A percentile compares a stretch with the other conserved stretches of the same genome.
Evolutionary conservation across 352 stramenopile genomes (phyloP).

Genomic region (Peronospora farinosa): DNA sequence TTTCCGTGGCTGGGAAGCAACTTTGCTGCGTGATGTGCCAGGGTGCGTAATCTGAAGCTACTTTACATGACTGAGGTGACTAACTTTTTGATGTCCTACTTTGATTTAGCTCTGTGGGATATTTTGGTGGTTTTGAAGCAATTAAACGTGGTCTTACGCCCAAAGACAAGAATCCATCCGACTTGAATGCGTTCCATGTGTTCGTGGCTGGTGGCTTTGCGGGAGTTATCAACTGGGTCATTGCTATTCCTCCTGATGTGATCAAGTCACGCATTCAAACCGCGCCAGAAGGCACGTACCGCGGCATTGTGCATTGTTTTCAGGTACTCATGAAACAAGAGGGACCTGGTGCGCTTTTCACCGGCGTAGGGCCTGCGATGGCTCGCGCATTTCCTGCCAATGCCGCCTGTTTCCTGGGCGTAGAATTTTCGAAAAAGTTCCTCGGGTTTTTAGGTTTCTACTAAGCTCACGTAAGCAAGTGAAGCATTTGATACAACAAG

Average conservation of each 20-base stretch:
- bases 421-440: conserved; percentile 86
- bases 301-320: conserved; percentile 87
- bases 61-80: neutral
- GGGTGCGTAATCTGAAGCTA: conserved; percentile 52
- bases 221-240: conserved; percentile 91
- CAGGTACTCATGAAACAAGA: conserved; percentile 92
- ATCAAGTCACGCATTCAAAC: conserved; percentile 97
- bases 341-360: conserved; percentile 89
- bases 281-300: conserved; percentile 92
- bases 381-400: conserved; percentile 93
- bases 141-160: conserved; percentile 87
- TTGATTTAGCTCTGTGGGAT: conserved; percentile 81
- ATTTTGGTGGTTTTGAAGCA: conserved; percentile 92
- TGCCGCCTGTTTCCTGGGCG: conserved; percentile 92
- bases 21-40: conserved; percentile 91
- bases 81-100: conserved; percentile 2
- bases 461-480: conserved; percentile 29
- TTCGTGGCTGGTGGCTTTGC: conserved; percentile 92
- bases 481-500: conserved; percentile 18
- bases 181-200: conserved; percentile 85
- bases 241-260: conserved; percentile 93
- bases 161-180: conserved; percentile 69
- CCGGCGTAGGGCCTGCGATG: conserved; percentile 91
- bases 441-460: conserved; percentile 69
- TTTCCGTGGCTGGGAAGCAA: conserved; percentile 93